Evolutionary conservation across 768 basidiomycete genomes (phyloP), one percentile per base, ranked within the genome.

Genomic region (Dictyophora rubrovolvata): DNA sequence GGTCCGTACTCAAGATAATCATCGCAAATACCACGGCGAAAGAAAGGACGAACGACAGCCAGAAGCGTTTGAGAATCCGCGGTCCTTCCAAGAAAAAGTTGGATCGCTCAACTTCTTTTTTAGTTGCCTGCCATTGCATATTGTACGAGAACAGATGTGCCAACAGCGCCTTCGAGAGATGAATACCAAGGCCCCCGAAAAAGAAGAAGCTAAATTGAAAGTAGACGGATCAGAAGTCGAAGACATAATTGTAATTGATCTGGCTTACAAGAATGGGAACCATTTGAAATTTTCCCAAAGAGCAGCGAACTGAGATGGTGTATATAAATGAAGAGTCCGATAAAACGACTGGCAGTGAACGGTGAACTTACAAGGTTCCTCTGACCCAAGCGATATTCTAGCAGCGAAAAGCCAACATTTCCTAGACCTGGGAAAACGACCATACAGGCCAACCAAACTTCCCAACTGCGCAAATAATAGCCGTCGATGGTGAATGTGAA

Each of bases 81-180:
- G 93, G 93, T 12, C 93, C 83, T 69, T 95, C 92, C 57, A 87
- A 81, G 80, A 88, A 93, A 76, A 95, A 93, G 68, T 93, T 93
- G 5, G 87, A 89, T 52, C 82, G 78, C 70, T 93, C 86, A 46
- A 93, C 89, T 70, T 89, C 87, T 79, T 92, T 93, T 64, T 81
- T 81, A 4, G 88, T 90, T 5, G 87, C 83, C 21, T 81, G 80
- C 89, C 88, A 90, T 10, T 80, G 79, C 65, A 86, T 77, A 66
- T 84, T 75, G 63, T 81, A 84, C 36, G 80, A 79, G 66, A 82
- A 77, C 18, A 83, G 28, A 67, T 84, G 82, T 1, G 79, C 75
- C 48, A 79, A 71, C 47, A 84, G 73, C 3, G 83, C 80, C 34
- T 75, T 69, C 0, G 75, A 73, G 61, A 83, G 72, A 42, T 82